A percentile compares a stretch with the other conserved stretches of the same genome.
Evolutionary conservation across 306 rosid species (phyloP).

Genomic region (Fragaria nilgerrensis): DNA sequence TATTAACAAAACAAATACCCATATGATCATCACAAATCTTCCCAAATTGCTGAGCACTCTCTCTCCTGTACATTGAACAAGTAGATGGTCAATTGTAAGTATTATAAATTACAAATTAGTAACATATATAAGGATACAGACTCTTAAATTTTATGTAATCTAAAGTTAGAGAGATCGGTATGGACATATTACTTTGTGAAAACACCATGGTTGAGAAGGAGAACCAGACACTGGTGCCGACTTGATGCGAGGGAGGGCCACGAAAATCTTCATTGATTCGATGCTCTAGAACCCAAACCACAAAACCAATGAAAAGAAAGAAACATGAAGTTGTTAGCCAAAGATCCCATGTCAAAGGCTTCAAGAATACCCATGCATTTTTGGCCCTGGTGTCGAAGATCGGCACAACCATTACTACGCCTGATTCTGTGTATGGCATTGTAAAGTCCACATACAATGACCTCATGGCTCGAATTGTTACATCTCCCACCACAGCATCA

Average conservation of each 20-base stretch:
- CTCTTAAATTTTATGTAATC: neutral
- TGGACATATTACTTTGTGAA: slow-evolving; percentile 19
- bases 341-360: slow-evolving; percentile 38
- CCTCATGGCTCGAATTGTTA: slow-evolving; percentile 29
- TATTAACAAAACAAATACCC: slow-evolving; percentile 61
- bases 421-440: slow-evolving; percentile 39
- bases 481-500: slow-evolving; percentile 45
- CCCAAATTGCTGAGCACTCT: slow-evolving; percentile 51
- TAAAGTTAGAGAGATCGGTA: too few species aligned
- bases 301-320: slow-evolving; percentile 36
- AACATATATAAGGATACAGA: too few species aligned
- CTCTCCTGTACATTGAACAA: slow-evolving; percentile 34
- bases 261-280: slow-evolving; percentile 34
- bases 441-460: slow-evolving; percentile 40
- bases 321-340: slow-evolving; percentile 31
- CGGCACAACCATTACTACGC: slow-evolving; percentile 35
- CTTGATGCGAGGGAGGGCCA: slow-evolving; percentile 9
- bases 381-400: neutral
- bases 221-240: slow-evolving; percentile 38
- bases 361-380: slow-evolving; percentile 41
- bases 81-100: neutral
- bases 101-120: too few species aligned
- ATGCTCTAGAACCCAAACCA: slow-evolving; percentile 47
- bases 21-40: slow-evolving; percentile 24
- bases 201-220: slow-evolving; percentile 44